Conservation (phyloP, 495 filamentous ascomycete genomes). For the Elaphomyces granulatus region DNA sequence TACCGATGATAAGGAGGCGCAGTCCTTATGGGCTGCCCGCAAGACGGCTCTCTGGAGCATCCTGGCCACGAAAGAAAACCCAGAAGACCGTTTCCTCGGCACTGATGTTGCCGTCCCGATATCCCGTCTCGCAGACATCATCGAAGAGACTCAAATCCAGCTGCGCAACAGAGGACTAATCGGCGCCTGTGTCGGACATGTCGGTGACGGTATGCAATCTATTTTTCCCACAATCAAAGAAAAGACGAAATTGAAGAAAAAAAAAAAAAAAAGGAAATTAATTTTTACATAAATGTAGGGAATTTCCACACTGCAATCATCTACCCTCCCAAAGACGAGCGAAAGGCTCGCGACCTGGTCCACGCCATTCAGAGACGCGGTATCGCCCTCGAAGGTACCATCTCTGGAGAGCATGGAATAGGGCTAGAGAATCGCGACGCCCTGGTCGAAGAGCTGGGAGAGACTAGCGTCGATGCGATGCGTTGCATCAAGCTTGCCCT, state of each 20-base stretch:
- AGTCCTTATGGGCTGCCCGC: slow-evolving; percentile 73
- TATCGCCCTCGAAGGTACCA: slow-evolving; percentile 86
- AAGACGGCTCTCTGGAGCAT: slow-evolving; percentile 72
- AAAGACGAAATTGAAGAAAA: neutral
- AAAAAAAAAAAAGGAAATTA: no score
- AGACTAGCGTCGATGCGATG: slow-evolving; percentile 73
- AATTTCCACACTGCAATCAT: slow-evolving; percentile 90
- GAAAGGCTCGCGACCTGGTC: slow-evolving; percentile 65
- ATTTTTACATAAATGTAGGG: neutral
- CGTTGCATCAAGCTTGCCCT: slow-evolving; percentile 68
- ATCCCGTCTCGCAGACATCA: slow-evolving; percentile 73
- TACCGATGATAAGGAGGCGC: slow-evolving; percentile 46
- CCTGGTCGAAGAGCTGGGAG: slow-evolving; percentile 68
- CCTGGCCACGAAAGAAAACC: slow-evolving; percentile 37
- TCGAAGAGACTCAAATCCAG: slow-evolving; percentile 20
- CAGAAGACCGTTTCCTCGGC: slow-evolving; percentile 40
- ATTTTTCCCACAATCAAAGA: neutral
- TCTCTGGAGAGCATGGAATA: slow-evolving; percentile 80
- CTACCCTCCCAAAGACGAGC: slow-evolving; percentile 51
- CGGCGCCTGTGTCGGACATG: slow-evolving; percentile 43
- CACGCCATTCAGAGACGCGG: slow-evolving; percentile 80
- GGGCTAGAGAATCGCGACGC: slow-evolving; percentile 79
- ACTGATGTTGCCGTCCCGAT: slow-evolving; percentile 89
- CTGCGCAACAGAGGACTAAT: neutral
- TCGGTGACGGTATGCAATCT: slow-evolving; percentile 49